A percentile compares a stretch with the other conserved stretches of the same genome.
Conservation (phyloP, 208 protist species). For the Naegleria gruberi region DNA sequence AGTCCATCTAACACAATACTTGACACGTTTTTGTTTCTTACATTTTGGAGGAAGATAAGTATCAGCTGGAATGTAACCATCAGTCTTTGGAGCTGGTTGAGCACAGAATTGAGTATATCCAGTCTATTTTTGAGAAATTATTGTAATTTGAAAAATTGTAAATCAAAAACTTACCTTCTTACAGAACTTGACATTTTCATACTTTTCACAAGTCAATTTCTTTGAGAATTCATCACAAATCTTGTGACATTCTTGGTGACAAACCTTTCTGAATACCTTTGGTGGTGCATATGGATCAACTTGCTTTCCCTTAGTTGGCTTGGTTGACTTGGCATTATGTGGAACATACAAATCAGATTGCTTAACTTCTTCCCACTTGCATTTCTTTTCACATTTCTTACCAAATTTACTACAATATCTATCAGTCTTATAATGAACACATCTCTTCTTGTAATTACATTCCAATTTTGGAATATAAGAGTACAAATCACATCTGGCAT, state of each 20-base stretch:
- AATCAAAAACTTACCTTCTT: too few relatives aligned
- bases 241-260: background rate
- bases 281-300: background rate
- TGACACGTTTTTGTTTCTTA: background rate
- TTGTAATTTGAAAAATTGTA: too few relatives aligned
- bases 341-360: background rate
- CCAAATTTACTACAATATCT: background rate
- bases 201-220: background rate
- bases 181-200: background rate
- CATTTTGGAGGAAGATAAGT: background rate
- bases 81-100: background rate
- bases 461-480: background rate
- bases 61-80: background rate
- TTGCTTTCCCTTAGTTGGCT: background rate
- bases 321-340: background rate
- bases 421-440: background rate
- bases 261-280: background rate
- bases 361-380: background rate
- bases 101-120: background rate
- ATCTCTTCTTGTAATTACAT: background rate
- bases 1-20: background rate
- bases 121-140: too few relatives aligned
- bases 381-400: background rate
- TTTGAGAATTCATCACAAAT: background rate
- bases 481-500: background rate